These are phyloP conservation scores for Pyrenophora graminea DNA, from an alignment of 2,329 filamentous ascomycete genomes.

Conservation along the genomic window DNA sequence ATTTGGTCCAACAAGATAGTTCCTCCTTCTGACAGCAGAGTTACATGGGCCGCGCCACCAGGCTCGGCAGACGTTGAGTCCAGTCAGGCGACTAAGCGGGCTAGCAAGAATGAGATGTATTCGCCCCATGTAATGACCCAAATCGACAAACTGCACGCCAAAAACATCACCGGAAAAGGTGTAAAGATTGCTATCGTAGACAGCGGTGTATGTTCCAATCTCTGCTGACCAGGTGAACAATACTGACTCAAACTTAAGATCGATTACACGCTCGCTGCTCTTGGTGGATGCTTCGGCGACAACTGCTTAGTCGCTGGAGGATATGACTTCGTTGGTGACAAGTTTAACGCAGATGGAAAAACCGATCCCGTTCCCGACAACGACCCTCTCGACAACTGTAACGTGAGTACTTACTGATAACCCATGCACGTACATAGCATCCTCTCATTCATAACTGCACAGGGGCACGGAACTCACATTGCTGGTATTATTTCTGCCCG, in stretches of 20 bases:
- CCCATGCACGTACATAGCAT: neutral
- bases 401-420: neutral
- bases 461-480: slow-evolving; percentile 1
- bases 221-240: neutral
- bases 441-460: neutral
- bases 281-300: neutral
- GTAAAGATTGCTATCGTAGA: slow-evolving; percentile 52
- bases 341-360: neutral
- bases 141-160: slow-evolving; percentile 46
- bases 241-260: neutral
- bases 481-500: neutral
- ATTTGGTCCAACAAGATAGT: neutral
- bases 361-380: neutral
- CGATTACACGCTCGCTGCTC: neutral
- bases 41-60: neutral
- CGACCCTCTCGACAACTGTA: neutral
- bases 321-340: neutral
- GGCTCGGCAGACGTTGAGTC: neutral
- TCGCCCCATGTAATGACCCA: slow-evolving; percentile 41
- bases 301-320: neutral
- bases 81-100: neutral
- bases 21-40: neutral
- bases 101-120: neutral
- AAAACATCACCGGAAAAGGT: slow-evolving; percentile 53
- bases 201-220: slow-evolving; percentile 30